phyloP scores from a whole-genome alignment of 352 stramenopile species.

The Blastocystis sp. region DNA sequence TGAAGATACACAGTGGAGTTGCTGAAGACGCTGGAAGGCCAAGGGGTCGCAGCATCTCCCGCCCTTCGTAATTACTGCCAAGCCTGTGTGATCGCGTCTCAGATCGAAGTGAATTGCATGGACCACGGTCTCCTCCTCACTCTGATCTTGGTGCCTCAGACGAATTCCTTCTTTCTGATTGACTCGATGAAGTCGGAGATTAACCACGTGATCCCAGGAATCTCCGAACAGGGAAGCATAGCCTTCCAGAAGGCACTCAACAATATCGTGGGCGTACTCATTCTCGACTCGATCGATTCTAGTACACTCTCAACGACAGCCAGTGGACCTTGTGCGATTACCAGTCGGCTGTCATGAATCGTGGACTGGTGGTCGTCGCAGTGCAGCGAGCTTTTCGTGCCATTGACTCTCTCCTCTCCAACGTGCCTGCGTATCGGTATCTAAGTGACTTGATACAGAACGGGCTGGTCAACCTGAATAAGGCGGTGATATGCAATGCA shows the following conservation, averaged over 20 bases:
- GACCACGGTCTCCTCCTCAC: neutral
- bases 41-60: neutral
- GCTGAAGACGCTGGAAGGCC: neutral
- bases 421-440: neutral
- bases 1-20: neutral
- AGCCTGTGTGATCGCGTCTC: neutral
- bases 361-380: neutral
- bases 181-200: neutral
- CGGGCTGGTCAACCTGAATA: neutral
- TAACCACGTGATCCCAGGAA: neutral
- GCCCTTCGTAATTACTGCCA: neutral
- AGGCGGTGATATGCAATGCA: neutral
- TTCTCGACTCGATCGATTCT: too few species aligned
- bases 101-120: neutral
- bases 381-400: neutral
- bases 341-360: neutral
- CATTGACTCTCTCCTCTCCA: neutral
- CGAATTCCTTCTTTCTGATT: neutral
- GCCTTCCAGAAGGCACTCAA: neutral
- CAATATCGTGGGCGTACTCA: neutral
- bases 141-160: neutral
- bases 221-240: neutral
- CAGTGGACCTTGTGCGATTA: neutral
- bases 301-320: neutral
- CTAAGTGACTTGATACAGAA: neutral